Base-by-base conservation (phyloP, 169 alveolate genomes). In the Plasmodium chabaudi region DNA sequence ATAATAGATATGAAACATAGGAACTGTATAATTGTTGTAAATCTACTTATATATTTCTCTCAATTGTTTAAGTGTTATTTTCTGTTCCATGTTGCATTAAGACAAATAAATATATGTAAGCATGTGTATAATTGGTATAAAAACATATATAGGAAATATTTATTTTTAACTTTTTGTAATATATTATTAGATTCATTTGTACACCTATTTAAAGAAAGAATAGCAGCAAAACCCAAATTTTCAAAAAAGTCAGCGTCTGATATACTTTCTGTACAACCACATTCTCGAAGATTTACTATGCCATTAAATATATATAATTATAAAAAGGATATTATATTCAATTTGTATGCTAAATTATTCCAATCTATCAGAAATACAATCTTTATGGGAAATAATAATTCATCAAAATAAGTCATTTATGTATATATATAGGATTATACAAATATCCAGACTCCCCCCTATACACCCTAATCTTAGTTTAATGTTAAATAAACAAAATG, bases 141-240 rank as follows among this genome's bases (percentile, higher is more conserved):
- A 51, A 15, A 2, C 21, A 51, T 51, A 15, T 15, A 15, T 51
- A 15, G 59, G 7, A 51, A 51, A 15, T 51, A 5, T 70, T 47
- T 25, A n/a, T 15, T 34, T 71, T 25, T 53, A 44, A 17, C 15
- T 13, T 9, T 61, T 27, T 47, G n/a, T 25, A 10, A 61, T 61
- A 9, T 9, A 1, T 59, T 9, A 55, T 56, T 67, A 82, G 90
- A 82, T 27, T 63, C 49, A 9, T 82, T 82, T 70, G 34, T 56
- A 65, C 53, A 42, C 19, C 23, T 82, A 42, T 82, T 82, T 68
- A 82, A 82, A 82, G 90, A 82, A 34, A 68, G 90, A 67, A 82
- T 82, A 67, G 42, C 72, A 67, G 90, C 90, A 57, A 82, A 82
- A 82, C 90, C 90, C 1, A 82, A 67, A 39, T 67, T 53, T 49